Conservation (phyloP, 352 stramenopile species). For the Phytophthora brassicae region DNA sequence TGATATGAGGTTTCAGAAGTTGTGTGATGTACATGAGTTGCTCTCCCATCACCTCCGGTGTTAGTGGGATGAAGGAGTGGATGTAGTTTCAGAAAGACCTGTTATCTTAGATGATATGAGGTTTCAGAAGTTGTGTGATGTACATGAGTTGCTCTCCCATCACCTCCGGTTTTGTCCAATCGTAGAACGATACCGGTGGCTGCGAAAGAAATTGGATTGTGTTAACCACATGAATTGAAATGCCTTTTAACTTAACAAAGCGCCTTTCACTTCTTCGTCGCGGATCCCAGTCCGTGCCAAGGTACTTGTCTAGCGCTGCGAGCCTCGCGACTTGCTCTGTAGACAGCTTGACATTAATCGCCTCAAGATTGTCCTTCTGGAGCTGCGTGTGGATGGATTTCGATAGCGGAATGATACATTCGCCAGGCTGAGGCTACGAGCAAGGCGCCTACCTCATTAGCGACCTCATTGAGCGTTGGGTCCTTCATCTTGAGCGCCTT, state of each 20-base stretch:
- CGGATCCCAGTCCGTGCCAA: constrained; percentile 53
- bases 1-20: not conserved
- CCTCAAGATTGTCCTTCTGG: constrained; percentile 59
- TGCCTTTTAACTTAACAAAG: not conserved
- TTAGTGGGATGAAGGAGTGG: too few relatives aligned
- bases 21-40: not conserved
- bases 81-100: not conserved
- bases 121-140: not conserved
- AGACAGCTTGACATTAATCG: constrained; percentile 37
- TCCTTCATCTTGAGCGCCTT: constrained; percentile 46
- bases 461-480: constrained; percentile 37
- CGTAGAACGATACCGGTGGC: not conserved
- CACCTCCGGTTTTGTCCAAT: constrained; percentile 21
- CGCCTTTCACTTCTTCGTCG: constrained; percentile 33
- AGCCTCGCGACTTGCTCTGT: constrained; percentile 37
- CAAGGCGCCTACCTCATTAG: constrained; percentile 37
- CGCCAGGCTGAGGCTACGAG: constrained; percentile 50
- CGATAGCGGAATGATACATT: constrained; percentile 60
- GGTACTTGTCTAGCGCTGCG: constrained; percentile 47
- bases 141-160: not conserved
- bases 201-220: constrained; percentile 25
- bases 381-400: constrained; percentile 55
- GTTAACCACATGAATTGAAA: constrained; percentile 10
- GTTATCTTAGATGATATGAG: not conserved
- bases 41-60: constrained; percentile 9